phyloP scores from a whole-genome alignment of 192 early-diverging fungal genomes.

The Ambispora gerdemannii region DNA sequence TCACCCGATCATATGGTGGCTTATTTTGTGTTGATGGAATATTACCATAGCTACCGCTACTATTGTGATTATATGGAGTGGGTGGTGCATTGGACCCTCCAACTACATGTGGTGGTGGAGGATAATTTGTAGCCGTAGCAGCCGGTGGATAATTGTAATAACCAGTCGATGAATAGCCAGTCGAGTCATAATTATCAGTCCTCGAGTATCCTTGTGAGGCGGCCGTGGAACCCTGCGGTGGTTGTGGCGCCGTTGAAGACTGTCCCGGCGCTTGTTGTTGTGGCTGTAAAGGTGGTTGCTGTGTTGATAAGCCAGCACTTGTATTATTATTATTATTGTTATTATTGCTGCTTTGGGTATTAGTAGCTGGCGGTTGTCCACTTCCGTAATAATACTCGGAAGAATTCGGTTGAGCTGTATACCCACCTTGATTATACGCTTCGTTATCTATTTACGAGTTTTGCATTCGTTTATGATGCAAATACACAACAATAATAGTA shows the following conservation, averaged over 20 bases:
- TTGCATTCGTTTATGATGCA: neutral
- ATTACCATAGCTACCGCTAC: neutral
- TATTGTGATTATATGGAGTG: too few species aligned
- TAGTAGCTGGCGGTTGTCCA: neutral
- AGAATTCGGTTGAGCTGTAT: conserved; percentile 8
- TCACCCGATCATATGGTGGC: conserved; percentile 4
- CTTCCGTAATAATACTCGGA: conserved; percentile 25
- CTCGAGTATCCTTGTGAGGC: conserved; percentile 17
- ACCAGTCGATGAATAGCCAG: conserved; percentile 1
- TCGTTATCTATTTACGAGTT: conserved; percentile 20
- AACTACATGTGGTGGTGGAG: neutral
- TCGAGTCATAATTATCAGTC: conserved; percentile 11
- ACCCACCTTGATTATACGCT: conserved; percentile 29
- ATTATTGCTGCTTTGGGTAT: conserved; percentile 1
- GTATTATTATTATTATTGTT: neutral
- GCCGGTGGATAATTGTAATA: conserved; percentile 9
- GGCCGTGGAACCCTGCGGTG: neutral
- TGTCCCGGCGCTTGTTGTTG: neutral
- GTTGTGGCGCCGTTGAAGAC: neutral
- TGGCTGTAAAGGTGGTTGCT: neutral
- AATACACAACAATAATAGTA: neutral
- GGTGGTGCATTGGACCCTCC: neutral
- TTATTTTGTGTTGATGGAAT: neutral
- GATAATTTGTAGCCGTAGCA: neutral
- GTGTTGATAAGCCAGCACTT: neutral